These are phyloP conservation scores for Hypsizygus ulmarius DNA, from an alignment of 1,284 basidiomycete species.

Conservation along the genomic window DNA sequence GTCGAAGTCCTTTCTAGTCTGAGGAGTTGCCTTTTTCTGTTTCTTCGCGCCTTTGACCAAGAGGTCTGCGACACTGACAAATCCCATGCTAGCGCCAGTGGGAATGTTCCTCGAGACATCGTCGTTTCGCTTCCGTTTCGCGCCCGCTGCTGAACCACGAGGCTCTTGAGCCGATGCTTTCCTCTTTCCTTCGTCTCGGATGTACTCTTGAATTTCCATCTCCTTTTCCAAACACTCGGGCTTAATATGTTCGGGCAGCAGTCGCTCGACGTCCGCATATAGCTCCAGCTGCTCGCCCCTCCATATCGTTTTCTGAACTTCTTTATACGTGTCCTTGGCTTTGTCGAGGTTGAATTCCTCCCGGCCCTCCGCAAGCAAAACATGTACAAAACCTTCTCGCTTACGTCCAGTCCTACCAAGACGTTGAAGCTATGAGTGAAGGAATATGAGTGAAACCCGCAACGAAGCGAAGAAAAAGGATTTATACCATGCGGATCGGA, in stretches of 20 bases:
- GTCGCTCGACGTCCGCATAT: constrained; percentile 86
- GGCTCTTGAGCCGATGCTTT: constrained; percentile 23
- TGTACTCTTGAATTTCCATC: constrained; percentile 78
- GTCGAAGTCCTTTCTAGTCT: constrained; percentile 35
- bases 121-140: constrained; percentile 71
- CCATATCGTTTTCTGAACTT: constrained; percentile 88
- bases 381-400: constrained; percentile 86
- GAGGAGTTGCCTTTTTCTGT: constrained; percentile 36
- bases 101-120: constrained; percentile 67
- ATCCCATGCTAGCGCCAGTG: constrained; percentile 56
- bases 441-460: neutral
- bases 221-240: constrained; percentile 79
- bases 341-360: constrained; percentile 93
- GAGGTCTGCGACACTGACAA: constrained; percentile 62
- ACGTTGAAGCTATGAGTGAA: constrained; percentile 78
- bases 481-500: constrained; percentile 86
- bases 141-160: constrained; percentile 33
- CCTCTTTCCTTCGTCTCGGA: constrained; percentile 51
- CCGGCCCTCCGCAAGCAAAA: constrained; percentile 88
- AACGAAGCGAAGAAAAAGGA: neutral
- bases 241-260: constrained; percentile 77
- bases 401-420: constrained; percentile 96
- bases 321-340: constrained; percentile 84
- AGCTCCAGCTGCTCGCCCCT: constrained; percentile 87
- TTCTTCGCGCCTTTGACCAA: constrained; percentile 51